phyloP scores from a whole-genome alignment of 768 basidiomycete species.

The Aureoboletus auriporus region DNA sequence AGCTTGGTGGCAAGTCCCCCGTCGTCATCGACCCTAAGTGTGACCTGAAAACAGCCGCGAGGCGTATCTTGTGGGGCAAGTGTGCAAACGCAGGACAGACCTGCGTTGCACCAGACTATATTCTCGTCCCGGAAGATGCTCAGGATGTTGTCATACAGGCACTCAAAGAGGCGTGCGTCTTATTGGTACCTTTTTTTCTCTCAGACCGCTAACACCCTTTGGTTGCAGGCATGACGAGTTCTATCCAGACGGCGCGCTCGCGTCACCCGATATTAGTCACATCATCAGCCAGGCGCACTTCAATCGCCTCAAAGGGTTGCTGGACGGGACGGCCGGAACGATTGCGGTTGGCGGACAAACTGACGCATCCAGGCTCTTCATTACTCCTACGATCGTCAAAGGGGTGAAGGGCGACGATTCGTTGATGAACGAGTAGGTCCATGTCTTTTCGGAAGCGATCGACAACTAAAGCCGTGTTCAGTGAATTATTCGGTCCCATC shows the following conservation, averaged over 20 bases:
- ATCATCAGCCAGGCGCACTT: slow-evolving; percentile 54
- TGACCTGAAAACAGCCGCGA: slow-evolving; percentile 62
- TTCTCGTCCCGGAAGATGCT: slow-evolving; percentile 41
- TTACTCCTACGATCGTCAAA: slow-evolving; percentile 70
- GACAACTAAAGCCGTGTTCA: slow-evolving; percentile 22
- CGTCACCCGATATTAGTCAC: slow-evolving; percentile 44
- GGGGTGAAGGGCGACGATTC: slow-evolving; percentile 62
- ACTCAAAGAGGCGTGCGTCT: slow-evolving; percentile 39
- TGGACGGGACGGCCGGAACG: slow-evolving; percentile 65
- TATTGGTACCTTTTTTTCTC: neutral
- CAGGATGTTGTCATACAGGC: slow-evolving; percentile 39
- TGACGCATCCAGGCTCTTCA: slow-evolving; percentile 53
- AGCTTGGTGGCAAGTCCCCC: slow-evolving; percentile 74
- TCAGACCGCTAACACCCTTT: neutral
- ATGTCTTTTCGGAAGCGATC: neutral
- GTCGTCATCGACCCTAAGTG: slow-evolving; percentile 68
- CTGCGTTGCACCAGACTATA: slow-evolving; percentile 62
- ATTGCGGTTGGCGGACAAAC: slow-evolving; percentile 62
- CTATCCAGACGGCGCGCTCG: slow-evolving; percentile 42
- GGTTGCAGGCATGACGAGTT: slow-evolving; percentile 22
- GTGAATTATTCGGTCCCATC: slow-evolving; percentile 84
- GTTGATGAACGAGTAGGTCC: slow-evolving; percentile 69
- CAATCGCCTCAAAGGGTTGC: slow-evolving; percentile 52
- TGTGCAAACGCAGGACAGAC: slow-evolving; percentile 72
- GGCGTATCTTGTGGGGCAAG: slow-evolving; percentile 83